Evolutionary conservation across 805 yeast species (phyloP), one percentile per base, ranked within the genome.

Genomic region (Starmera dryadoides): DNA sequence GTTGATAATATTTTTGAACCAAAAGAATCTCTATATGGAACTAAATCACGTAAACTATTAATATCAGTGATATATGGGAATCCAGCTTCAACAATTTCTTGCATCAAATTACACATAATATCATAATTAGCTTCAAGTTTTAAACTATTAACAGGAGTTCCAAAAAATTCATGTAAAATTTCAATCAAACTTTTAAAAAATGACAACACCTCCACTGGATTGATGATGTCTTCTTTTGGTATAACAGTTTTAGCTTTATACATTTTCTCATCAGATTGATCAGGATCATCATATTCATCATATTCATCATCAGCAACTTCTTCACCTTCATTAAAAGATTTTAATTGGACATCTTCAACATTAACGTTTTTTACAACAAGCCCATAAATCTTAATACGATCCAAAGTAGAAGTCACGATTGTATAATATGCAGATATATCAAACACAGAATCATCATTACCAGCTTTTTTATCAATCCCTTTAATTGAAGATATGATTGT

Each of bases 51-150:
- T 28, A 91, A 56, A 35, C 76, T 71, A 55, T 86, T 86, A 38
- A 77, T 66, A 46, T 88, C 95, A 0, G 87, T 78, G 35, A 75
- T 64, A 45, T 74, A 75, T 2, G 96, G 95, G 26, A 71, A 68
- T 4, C 91, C 89, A 30, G 77, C 80, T 48, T 86, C 95, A 12
- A 88, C 53, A 77, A 86, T 76, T 53, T 85, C 93, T 51, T 79
- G 82, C 43, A 89, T 62, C 29, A 91, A 60, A 49, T 87, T 64
- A 25, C 83, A 71, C 34, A 88, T 60, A 2, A 84, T 76, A 52
- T 87, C 94, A 46, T 71, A 72, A 52, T 87, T 82, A 34, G 81
- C 73, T 39, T 74, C 80, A 10, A 93, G 61, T 47, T 79, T 82
- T 20, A 72, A 53, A 2, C 75, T 58, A 2, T 77, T 69, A 23